Percentiles rank a stretch among this genome's conserved stretches.
phyloP scores from a whole-genome alignment of 495 filamentous ascomycete species.

The Neurospora tetrasperma region DNA sequence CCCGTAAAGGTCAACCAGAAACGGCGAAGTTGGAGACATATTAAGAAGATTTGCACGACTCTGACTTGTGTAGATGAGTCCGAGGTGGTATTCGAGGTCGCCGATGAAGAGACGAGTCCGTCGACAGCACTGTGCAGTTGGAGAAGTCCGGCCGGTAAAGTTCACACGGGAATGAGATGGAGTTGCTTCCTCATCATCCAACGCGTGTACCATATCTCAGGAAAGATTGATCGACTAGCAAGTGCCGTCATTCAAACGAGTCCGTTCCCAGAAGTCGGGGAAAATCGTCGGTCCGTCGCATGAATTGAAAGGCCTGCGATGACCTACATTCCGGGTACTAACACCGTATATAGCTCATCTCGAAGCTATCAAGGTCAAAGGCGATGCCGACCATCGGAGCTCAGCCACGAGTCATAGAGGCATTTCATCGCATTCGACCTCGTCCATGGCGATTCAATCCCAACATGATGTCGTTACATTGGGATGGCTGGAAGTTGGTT shows the following conservation, averaged over 20 bases:
- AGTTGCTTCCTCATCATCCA: conserved; percentile 9
- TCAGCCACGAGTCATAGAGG: background rate
- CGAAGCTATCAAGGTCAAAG: background rate
- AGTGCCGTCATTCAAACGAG: no score
- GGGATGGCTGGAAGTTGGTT: background rate
- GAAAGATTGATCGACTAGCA: background rate
- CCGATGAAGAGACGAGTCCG: background rate
- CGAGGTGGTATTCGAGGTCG: background rate
- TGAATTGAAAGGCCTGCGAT: background rate
- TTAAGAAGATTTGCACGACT: background rate
- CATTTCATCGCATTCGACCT: background rate
- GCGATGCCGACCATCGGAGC: background rate
- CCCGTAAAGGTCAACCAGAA: background rate
- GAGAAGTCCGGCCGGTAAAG: conserved; percentile 12
- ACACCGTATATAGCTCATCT: background rate
- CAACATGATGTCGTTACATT: background rate
- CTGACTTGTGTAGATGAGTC: background rate
- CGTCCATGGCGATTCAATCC: background rate
- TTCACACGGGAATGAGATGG: background rate
- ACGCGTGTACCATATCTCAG: conserved; percentile 1
- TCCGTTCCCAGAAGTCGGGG: background rate
- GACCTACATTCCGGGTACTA: background rate
- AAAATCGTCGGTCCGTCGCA: background rate
- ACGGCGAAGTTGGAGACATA: background rate
- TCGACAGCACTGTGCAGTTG: background rate